Evolutionary conservation across 2,329 filamentous ascomycete genomes (phyloP), one percentile per base, ranked within the genome.

Genomic region (Exutisphaerella laricina): DNA sequence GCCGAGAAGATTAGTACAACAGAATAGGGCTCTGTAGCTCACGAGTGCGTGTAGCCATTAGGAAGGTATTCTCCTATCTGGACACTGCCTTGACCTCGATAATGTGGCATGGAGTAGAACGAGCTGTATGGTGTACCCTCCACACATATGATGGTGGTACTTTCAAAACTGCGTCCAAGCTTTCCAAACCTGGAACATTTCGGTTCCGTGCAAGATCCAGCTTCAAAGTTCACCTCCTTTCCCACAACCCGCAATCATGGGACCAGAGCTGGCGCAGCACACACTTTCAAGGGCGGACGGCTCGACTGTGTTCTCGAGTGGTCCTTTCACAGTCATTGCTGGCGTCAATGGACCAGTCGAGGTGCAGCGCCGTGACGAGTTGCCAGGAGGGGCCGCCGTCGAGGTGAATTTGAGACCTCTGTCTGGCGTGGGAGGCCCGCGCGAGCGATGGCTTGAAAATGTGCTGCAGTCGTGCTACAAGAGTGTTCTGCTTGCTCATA

Each of bases 311-410:
- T 88, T 87, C 63, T 79, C 84, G 2, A 75, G 82, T 56, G 74
- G 79, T 44, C 85, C 88, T 36, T 94, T 88, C 66, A 83, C 82
- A 32, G 77, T 97, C 51, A 78, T 94, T 41, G 85, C 84, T 43
- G 83, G 87, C 10, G 88, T 94, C 54, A 97, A 95, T 66, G 92
- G 90, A 0, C 92, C 92, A 12, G 79, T 97, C 54, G 92, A 98
- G 70, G 87, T 90, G 12, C 80, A 82, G 56, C 79, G 89, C 58
- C 80, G 87, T 58, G 90, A 98, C 62, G 88, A 97, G 65, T 79
- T 92, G 54, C 85, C 92, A 5, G 89, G 94, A 66, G 88, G 96
- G 70, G 88, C 90, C 20, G 79, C 84, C 37, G 74, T 98, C 53
- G 92, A 97, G 66, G 86, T 98, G 45, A 81, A 90, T 62, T 79